Evolutionary conservation across 2,329 filamentous ascomycete species (phyloP).

Genomic region (Calonectria hawksworthii): DNA sequence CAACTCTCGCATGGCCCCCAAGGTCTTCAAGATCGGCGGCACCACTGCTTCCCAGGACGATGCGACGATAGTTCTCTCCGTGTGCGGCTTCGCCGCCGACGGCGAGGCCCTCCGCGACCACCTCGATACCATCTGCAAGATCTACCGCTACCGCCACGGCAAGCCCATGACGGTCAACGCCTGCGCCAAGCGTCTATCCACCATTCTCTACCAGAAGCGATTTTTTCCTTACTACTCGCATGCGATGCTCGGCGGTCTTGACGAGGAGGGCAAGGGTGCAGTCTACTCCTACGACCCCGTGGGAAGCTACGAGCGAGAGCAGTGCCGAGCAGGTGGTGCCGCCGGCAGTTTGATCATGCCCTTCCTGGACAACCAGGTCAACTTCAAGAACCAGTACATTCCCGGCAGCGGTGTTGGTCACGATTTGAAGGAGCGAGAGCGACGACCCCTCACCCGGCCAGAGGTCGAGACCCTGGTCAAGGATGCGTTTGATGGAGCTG

Average conservation of each 20-base stretch:
- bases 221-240: conserved; percentile 99
- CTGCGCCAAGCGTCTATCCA: conserved; percentile 93
- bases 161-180: conserved; percentile 96
- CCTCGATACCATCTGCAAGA: conserved; percentile 95
- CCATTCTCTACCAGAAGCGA: conserved; percentile 96
- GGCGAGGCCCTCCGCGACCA: conserved; percentile 94
- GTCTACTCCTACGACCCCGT: conserved; percentile 99
- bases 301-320: conserved; percentile 96
- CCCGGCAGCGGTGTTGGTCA: conserved; percentile 89
- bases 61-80: conserved; percentile 89
- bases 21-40: conserved; percentile 97
- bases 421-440: conserved; percentile 79
- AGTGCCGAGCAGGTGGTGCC: conserved; percentile 93
- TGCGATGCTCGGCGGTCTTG: conserved; percentile 92
- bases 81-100: conserved; percentile 96
- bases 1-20: conserved; percentile 95
- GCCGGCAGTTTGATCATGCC: conserved; percentile 97
- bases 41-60: conserved; percentile 88
- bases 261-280: conserved; percentile 94
- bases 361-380: conserved; percentile 99
- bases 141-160: conserved; percentile 98
- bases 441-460: conserved; percentile 76
- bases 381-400: conserved; percentile 98
- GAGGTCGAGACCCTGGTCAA: conserved; percentile 91
- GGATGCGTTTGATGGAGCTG: conserved; percentile 97